phyloP scores from a whole-genome alignment of 352 stramenopile genomes.

The Globisporangium splendens region DNA sequence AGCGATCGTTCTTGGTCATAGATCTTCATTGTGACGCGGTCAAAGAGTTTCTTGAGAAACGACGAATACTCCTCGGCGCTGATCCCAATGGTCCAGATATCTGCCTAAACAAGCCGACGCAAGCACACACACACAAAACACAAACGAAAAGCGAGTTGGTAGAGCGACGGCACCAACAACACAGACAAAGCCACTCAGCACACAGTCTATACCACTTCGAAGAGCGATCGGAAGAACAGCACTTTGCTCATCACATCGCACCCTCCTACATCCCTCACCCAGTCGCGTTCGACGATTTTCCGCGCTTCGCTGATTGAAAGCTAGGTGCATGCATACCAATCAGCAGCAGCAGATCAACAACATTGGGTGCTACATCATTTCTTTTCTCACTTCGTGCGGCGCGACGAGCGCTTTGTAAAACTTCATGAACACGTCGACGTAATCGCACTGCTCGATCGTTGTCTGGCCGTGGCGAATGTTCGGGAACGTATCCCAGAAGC shows the following conservation, averaged over 20 bases:
- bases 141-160: neutral
- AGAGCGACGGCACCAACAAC: neutral
- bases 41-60: constrained; percentile 75
- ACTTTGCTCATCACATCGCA: constrained; percentile 49
- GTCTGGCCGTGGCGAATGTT: constrained; percentile 42
- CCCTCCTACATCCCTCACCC: constrained; percentile 48
- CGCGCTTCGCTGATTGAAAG: constrained; percentile 69
- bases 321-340: constrained; percentile 6
- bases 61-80: constrained; percentile 53
- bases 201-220: constrained; percentile 52
- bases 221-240: constrained; percentile 61
- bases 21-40: constrained; percentile 73
- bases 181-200: neutral
- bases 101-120: constrained; percentile 24
- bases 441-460: constrained; percentile 48
- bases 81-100: constrained; percentile 77
- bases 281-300: constrained; percentile 78
- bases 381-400: constrained; percentile 34
- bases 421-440: constrained; percentile 79
- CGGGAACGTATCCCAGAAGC: constrained; percentile 77
- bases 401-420: constrained; percentile 77
- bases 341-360: neutral
- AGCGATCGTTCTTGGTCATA: constrained; percentile 60
- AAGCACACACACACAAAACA: neutral
- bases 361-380: neutral